A percentile compares a stretch with the other conserved stretches of the same genome.
phyloP scores from a whole-genome alignment of 2,329 filamentous ascomycete genomes.

The Neopestalotiopsis sp. region DNA sequence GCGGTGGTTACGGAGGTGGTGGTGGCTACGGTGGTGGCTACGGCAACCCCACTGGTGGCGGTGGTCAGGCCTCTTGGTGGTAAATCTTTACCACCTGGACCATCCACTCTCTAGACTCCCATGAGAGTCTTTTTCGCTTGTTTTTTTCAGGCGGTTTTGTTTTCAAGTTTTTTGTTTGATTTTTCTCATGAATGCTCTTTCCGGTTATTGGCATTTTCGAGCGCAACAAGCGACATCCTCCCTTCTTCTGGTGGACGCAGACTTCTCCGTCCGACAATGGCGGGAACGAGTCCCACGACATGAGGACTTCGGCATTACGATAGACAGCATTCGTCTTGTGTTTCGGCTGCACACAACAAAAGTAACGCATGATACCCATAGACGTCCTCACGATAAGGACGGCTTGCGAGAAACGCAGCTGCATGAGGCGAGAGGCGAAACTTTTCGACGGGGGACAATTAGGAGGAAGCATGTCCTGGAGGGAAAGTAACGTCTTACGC shows the following conservation, averaged over 20 bases:
- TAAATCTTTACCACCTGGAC: conserved; percentile 42
- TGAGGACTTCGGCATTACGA: conserved; percentile 39
- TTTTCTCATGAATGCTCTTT: conserved; percentile 24
- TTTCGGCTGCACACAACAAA: conserved; percentile 36
- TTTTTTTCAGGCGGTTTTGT: conserved; percentile 28
- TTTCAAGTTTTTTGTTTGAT: conserved; percentile 27
- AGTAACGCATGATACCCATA: conserved; percentile 42
- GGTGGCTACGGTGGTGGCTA: conserved; percentile 61
- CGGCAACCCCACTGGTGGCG: conserved; percentile 70
- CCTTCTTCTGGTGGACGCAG: conserved; percentile 37
- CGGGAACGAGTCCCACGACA: conserved; percentile 38
- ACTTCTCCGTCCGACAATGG: conserved; percentile 37
- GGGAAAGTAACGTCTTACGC: conserved; percentile 26
- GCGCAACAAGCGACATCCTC: conserved; percentile 29
- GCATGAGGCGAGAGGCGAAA: conserved; percentile 35
- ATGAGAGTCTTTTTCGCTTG: neutral
- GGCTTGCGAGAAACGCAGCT: conserved; percentile 35
- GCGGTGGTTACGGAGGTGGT: conserved; percentile 44
- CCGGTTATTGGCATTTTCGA: conserved; percentile 30
- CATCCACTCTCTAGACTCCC: conserved; percentile 23
- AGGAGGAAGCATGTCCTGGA: conserved; percentile 35
- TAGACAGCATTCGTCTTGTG: conserved; percentile 43
- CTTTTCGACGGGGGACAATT: conserved; percentile 31
- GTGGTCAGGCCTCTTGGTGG: conserved; percentile 74
- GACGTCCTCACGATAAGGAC: conserved; percentile 33